Base-by-base conservation (phyloP, 768 basidiomycete genomes). In the Tephrocybe sp. region DNA sequence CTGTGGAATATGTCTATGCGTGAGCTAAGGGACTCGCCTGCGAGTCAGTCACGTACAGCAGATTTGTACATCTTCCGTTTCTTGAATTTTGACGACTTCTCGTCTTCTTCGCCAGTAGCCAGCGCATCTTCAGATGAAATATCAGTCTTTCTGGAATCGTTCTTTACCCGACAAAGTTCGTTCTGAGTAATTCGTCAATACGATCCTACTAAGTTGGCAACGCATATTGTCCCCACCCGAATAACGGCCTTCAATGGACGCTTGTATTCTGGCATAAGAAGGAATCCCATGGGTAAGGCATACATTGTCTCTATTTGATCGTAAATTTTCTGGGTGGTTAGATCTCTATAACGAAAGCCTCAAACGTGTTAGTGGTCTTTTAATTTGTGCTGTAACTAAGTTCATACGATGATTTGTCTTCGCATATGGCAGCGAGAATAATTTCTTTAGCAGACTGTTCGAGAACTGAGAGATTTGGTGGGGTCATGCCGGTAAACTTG, bases 291-390 rank as follows among this genome's bases (percentile, higher is more conserved):
- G 8, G 72, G 69, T n/a, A 87, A 62, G 3, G 57, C 51, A 39
- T 83, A 69, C 19, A 69, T 56, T 20, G 67, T 57, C 64, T 85
- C 84, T 1, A 86, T 46, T n/a, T 70, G 59, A 49, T 67, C 62
- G 11, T 84, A 77, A 20, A 86, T 70, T 11, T 75, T 68, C 19
- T 78, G 76, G 13, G 72, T 72, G 1, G 84, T 84, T 19, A 77
- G 57, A 6, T 60, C 47, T 33, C 79, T 82, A 54, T 40, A 19
- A 26, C 26, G n/a, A 26, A 26, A 26, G 3, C 4, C 44, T 26
- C 31, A 19, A 30, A 49, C 14, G 5, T 22, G 10, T 36, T 33
- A 14, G 26, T 17, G 32, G 35, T 35, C 20, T 20, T 22, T 14
- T 17, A 40, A n/a, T 12, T 14, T 50, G 26, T 40, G 19, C 33